Evolutionary conservation across 2,329 filamentous ascomycete genomes (phyloP).

Genomic region (Aureobasidium lini): DNA sequence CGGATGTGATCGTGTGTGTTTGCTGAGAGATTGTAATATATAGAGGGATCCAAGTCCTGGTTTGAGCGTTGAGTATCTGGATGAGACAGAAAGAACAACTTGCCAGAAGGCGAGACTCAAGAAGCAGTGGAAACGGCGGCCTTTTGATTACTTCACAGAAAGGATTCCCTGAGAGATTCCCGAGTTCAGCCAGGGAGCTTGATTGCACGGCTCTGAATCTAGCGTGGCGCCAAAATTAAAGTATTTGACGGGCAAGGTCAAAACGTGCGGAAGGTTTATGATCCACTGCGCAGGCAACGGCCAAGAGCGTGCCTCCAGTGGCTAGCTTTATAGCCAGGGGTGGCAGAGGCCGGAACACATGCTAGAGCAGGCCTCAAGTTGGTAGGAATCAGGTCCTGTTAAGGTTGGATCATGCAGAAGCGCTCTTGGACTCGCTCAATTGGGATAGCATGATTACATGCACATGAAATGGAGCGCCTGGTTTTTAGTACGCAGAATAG

Average conservation of each 20-base stretch:
- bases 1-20: neutral
- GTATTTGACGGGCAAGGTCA: constrained; percentile 11
- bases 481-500: neutral
- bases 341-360: neutral
- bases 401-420: constrained; percentile 4
- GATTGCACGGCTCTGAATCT: constrained; percentile 9
- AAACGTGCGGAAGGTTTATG: constrained; percentile 1
- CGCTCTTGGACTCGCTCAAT: neutral
- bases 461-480: neutral
- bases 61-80: neutral
- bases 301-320: neutral
- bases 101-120: neutral
- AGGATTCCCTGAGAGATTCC: neutral
- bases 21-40: neutral
- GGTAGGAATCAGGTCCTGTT: constrained; percentile 1
- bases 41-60: neutral
- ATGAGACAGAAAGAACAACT: neutral
- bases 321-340: constrained; percentile 7
- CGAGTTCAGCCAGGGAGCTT: neutral
- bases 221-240: constrained; percentile 12
- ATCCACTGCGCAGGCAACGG: constrained; percentile 4
- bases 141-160: constrained; percentile 10
- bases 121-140: constrained; percentile 6
- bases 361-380: neutral
- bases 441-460: neutral